Conservation (phyloP, 129 eudicot genomes). For the Gnaphalium uliginosum region DNA sequence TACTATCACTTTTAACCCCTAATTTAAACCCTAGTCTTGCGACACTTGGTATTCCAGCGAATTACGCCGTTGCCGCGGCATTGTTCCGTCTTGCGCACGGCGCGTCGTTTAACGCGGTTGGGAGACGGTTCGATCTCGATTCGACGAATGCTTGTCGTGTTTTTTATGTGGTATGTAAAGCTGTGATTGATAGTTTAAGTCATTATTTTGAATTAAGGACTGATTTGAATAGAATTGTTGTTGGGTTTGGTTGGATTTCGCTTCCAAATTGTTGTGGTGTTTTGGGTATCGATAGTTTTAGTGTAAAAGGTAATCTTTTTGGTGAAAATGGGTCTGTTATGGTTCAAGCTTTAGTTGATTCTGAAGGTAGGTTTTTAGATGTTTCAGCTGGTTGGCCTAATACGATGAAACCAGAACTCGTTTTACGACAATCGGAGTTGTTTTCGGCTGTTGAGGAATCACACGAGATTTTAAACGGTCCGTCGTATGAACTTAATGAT, state of each 20-base stretch:
- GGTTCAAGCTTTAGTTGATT: constrained; percentile 85
- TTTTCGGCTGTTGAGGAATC: constrained; percentile 67
- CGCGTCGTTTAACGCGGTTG: constrained; percentile 53
- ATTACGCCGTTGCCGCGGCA: constrained; percentile 63
- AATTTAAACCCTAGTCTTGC: constrained; percentile 11
- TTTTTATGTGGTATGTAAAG: constrained; percentile 71
- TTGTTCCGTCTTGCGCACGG: constrained; percentile 71
- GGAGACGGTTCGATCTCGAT: constrained; percentile 55
- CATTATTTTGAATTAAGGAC: constrained; percentile 64
- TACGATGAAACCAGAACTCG: constrained; percentile 45
- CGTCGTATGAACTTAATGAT: constrained; percentile 50
- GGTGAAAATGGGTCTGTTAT: constrained; percentile 67
- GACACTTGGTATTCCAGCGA: constrained; percentile 40
- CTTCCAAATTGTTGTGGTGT: constrained; percentile 91
- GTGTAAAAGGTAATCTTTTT: constrained; percentile 49
- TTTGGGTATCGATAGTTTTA: constrained; percentile 64
- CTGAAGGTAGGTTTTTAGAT: constrained; percentile 85
- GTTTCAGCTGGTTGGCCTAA: constrained; percentile 97
- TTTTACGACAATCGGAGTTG: constrained; percentile 59
- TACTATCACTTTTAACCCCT: constrained; percentile 43
- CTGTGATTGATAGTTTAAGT: constrained; percentile 58
- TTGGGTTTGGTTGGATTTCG: constrained; percentile 81
- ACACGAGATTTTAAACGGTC: constrained; percentile 58
- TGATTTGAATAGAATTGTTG: constrained; percentile 59
- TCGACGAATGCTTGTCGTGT: constrained; percentile 55